Conservation (phyloP, 202 grass and related monocot genomes). For the Saccharum hybrid region DNA sequence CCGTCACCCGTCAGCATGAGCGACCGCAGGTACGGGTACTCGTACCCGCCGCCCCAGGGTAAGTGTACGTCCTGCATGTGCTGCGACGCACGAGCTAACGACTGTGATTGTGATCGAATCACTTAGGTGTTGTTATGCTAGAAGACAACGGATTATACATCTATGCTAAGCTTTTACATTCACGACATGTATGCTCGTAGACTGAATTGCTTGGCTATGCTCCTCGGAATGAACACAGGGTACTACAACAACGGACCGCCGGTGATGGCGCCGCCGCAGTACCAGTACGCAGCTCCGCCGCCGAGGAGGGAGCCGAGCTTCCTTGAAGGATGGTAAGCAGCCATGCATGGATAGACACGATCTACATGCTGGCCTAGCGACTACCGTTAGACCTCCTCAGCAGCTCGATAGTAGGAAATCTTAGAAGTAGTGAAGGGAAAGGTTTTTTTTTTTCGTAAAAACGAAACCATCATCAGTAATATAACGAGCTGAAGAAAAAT, state of each 20-base stretch:
- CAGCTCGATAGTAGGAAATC: too few species aligned
- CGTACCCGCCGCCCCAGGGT: conserved; percentile 55
- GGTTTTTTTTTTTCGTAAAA: too few species aligned
- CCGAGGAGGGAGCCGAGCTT: conserved; percentile 55
- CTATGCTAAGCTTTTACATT: neutral
- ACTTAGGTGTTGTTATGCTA: too few species aligned
- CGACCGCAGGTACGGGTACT: conserved; percentile 45
- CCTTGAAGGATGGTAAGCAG: conserved; percentile 65
- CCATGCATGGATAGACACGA: too few species aligned
- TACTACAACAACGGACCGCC: conserved; percentile 72
- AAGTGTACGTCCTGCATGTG: neutral
- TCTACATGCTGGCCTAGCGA: too few species aligned
- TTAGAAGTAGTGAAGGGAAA: too few species aligned
- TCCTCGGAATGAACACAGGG: conserved; percentile 12
- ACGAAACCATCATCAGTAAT: too few species aligned
- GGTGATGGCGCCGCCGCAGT: conserved; percentile 74
- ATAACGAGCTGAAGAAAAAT: neutral
- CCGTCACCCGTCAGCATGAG: conserved; percentile 13
- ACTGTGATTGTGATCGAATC: too few species aligned
- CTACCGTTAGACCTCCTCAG: too few species aligned
- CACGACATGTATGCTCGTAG: too few species aligned
- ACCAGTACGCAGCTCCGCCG: conserved; percentile 58
- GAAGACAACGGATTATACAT: too few species aligned
- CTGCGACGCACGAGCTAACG: too few species aligned
- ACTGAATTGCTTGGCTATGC: neutral